Evolutionary conservation across 1,284 basidiomycete species (phyloP).

Genomic region (Sanghuangporus sanghuang): DNA sequence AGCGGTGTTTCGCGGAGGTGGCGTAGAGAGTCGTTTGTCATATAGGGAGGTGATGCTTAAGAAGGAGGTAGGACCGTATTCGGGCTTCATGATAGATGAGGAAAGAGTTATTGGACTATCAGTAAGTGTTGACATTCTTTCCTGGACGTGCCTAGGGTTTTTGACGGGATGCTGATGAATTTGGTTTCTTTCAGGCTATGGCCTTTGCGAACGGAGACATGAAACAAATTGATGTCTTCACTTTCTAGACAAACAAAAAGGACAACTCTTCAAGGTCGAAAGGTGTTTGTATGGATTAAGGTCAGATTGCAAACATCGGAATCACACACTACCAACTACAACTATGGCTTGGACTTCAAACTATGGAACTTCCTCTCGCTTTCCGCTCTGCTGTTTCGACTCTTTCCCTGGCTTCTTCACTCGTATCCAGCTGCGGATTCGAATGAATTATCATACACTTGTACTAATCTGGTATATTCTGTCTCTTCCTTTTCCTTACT

Average conservation of each 20-base stretch:
- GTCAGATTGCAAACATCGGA: too few relatives aligned
- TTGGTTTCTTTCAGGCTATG: constrained; percentile 13
- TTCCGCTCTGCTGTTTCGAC: background rate
- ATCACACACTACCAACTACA: too few relatives aligned
- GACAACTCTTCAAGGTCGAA: background rate
- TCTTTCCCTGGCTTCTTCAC: background rate
- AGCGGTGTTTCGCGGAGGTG: constrained; percentile 2
- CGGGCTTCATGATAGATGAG: constrained; percentile 30
- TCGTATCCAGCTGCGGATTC: background rate
- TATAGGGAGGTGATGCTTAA: constrained; percentile 12
- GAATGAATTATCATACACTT: background rate
- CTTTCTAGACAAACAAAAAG: constrained; percentile 19
- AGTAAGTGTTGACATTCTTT: constrained; percentile 21
- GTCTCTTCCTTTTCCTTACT: background rate
- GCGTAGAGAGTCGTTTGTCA: constrained; percentile 7
- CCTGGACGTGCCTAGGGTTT: background rate
- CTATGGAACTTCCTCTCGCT: background rate
- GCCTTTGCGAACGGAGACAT: constrained; percentile 23
- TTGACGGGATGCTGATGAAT: background rate
- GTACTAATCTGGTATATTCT: background rate
- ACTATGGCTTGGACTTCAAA: too few relatives aligned
- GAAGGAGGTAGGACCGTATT: constrained; percentile 19
- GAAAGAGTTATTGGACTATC: constrained; percentile 30
- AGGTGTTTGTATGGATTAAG: background rate
- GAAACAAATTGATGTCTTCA: constrained; percentile 26